Conservation (phyloP, 2,329 filamentous ascomycete species). For the Xylariaceae sp. region DNA sequence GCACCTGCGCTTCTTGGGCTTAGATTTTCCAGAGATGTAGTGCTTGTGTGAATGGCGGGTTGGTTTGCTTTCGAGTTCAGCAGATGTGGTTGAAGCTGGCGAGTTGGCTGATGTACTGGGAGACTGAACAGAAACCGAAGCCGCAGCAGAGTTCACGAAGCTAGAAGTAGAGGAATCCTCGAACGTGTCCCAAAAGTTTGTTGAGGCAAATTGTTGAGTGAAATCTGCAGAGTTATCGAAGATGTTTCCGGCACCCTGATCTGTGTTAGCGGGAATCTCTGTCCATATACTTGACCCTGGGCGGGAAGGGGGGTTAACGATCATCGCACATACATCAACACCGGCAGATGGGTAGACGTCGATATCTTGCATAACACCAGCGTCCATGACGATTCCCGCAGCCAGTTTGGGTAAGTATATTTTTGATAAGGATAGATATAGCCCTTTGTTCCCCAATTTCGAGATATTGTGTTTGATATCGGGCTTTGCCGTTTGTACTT, state of each 20-base stretch:
- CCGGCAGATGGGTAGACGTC: constrained; percentile 33
- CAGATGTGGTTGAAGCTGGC: constrained; percentile 27
- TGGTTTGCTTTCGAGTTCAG: constrained; percentile 21
- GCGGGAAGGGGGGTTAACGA: constrained; percentile 6
- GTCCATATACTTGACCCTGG: constrained; percentile 1
- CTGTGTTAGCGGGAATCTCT: constrained; percentile 16
- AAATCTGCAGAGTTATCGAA: constrained; percentile 33
- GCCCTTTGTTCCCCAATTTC: too few species aligned
- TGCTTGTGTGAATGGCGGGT: constrained; percentile 28
- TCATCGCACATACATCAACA: constrained; percentile 30
- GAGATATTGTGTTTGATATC: too few species aligned
- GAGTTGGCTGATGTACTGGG: constrained; percentile 28
- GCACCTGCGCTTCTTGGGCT: constrained; percentile 31
- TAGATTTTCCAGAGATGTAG: constrained; percentile 25
- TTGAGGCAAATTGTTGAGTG: constrained; percentile 31
- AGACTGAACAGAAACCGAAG: constrained; percentile 27
- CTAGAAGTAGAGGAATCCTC: constrained; percentile 31
- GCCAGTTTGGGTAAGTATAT: constrained; percentile 14
- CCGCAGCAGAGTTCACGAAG: constrained; percentile 28
- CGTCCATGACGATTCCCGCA: constrained; percentile 34
- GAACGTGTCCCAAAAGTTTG: constrained; percentile 35
- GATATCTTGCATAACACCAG: constrained; percentile 36
- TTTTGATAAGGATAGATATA: too few species aligned
- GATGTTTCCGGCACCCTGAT: constrained; percentile 30
- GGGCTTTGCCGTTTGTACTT: too few species aligned